Conservation (phyloP, 1,139 yeast species). For the Yamadazyma diospyri region DNA sequence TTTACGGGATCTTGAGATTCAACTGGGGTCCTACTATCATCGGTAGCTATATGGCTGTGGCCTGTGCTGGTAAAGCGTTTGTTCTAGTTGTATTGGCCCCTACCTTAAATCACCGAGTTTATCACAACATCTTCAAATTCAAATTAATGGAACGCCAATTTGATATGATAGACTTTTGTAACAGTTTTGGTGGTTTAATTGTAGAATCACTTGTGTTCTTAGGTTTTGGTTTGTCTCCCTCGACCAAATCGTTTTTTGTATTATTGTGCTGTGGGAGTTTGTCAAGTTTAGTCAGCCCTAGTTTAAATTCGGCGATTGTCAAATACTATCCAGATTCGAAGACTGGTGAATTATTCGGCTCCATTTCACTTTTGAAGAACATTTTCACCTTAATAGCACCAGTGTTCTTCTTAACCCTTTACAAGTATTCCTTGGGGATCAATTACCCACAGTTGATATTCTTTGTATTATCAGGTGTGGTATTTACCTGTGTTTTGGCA, state of each 20-base stretch:
- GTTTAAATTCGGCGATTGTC: slow-evolving; percentile 30
- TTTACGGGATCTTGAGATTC: slow-evolving; percentile 57
- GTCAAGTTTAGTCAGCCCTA: slow-evolving; percentile 36
- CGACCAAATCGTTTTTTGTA: slow-evolving; percentile 14
- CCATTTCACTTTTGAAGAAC: slow-evolving; percentile 32
- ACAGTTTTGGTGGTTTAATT: slow-evolving; percentile 21
- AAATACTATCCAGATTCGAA: slow-evolving; percentile 39
- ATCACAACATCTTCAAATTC: slow-evolving; percentile 27
- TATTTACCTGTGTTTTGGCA: slow-evolving; percentile 8
- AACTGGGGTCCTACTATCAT: slow-evolving; percentile 57
- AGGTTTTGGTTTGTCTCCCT: slow-evolving; percentile 17
- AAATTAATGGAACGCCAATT: slow-evolving; percentile 37
- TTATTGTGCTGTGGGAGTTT: slow-evolving; percentile 30
- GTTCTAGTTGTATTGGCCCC: slow-evolving; percentile 32
- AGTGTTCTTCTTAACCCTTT: slow-evolving; percentile 23
- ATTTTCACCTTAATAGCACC: slow-evolving; percentile 25
- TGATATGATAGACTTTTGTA: slow-evolving; percentile 53
- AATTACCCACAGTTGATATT: slow-evolving; percentile 19
- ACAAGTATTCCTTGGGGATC: slow-evolving; percentile 21
- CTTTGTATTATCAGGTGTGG: slow-evolving; percentile 11
- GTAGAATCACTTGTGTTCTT: slow-evolving; percentile 41
- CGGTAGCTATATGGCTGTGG: slow-evolving; percentile 54
- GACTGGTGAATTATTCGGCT: slow-evolving; percentile 40
- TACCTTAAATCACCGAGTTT: slow-evolving; percentile 24
- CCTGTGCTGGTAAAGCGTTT: slow-evolving; percentile 42